A percentile compares a stretch with the other conserved stretches of the same genome.
These are phyloP conservation scores for Trichopus zeylanicus DNA, from an alignment of 116 monocot species.

Conservation along the genomic window DNA sequence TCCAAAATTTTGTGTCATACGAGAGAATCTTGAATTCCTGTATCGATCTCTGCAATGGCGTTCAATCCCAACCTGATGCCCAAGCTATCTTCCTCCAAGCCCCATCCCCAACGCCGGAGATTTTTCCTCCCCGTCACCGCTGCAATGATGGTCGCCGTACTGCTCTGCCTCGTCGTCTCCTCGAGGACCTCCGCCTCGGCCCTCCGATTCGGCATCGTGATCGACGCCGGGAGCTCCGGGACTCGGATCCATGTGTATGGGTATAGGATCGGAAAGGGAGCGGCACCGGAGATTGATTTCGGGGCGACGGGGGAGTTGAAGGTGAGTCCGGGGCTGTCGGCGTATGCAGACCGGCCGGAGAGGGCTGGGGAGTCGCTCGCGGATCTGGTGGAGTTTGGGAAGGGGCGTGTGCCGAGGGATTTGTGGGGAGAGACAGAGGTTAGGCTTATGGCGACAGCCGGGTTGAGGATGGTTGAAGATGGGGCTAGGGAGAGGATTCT, in stretches of 20 bases:
- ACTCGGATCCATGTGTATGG: conserved; percentile 31
- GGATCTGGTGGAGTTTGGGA: conserved; percentile 6
- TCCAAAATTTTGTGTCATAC: too few species aligned
- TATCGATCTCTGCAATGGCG: background rate
- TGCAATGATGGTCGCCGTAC: background rate
- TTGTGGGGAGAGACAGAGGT: conserved; percentile 22
- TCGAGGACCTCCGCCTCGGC: background rate
- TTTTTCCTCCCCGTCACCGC: background rate
- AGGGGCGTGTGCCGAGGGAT: conserved; percentile 15
- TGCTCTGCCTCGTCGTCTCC: background rate
- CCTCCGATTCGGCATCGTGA: conserved; percentile 11
- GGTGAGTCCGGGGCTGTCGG: background rate
- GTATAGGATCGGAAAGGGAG: background rate
- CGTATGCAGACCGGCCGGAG: background rate
- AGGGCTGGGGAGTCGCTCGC: conserved; percentile 3
- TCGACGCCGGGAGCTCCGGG: conserved; percentile 38
- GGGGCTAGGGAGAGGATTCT: conserved; percentile 22
- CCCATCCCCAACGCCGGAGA: background rate
- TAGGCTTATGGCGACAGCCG: conserved; percentile 41
- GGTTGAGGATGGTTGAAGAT: conserved; percentile 20
- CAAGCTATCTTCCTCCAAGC: background rate
- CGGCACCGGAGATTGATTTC: background rate
- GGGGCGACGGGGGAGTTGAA: conserved; percentile 2
- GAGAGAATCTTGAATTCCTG: too few species aligned
- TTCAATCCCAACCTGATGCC: background rate